These are phyloP conservation scores for Hibiscus syriacus DNA, from an alignment of 345 rosid genomes.

Conservation along the genomic window DNA sequence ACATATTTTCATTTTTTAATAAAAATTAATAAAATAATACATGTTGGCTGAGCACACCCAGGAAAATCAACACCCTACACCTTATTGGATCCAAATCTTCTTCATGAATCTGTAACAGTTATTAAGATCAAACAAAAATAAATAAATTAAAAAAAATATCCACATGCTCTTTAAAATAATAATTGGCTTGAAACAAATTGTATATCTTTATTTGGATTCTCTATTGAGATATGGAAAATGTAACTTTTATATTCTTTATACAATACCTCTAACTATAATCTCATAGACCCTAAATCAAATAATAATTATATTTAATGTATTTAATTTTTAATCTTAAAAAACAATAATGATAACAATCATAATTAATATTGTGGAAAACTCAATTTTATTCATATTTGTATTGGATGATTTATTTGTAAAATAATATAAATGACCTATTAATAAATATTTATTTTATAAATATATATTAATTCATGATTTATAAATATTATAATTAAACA, in stretches of 20 bases:
- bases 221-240: not conserved
- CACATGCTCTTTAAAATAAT: not conserved
- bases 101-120: not conserved
- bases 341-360: too few species aligned
- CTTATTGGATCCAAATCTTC: conserved; percentile 6
- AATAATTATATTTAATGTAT: too few species aligned
- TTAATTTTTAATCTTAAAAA: too few species aligned
- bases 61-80: not conserved
- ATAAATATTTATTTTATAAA: too few species aligned
- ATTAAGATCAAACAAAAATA: not conserved
- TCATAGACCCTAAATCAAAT: too few species aligned
- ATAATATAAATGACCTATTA: too few species aligned
- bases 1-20: not conserved
- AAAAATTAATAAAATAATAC: not conserved
- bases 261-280: too few species aligned
- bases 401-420: too few species aligned
- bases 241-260: not conserved
- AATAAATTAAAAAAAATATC: not conserved
- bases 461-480: too few species aligned
- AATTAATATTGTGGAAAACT: too few species aligned
- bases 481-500: too few species aligned
- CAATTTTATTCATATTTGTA: too few species aligned
- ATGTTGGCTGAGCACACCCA: conserved; percentile 5
- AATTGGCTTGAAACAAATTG: not conserved
- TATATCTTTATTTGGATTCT: not conserved